Conservation (phyloP, 2,329 filamentous ascomycete species). For the Colletotrichum cordylinicola region DNA sequence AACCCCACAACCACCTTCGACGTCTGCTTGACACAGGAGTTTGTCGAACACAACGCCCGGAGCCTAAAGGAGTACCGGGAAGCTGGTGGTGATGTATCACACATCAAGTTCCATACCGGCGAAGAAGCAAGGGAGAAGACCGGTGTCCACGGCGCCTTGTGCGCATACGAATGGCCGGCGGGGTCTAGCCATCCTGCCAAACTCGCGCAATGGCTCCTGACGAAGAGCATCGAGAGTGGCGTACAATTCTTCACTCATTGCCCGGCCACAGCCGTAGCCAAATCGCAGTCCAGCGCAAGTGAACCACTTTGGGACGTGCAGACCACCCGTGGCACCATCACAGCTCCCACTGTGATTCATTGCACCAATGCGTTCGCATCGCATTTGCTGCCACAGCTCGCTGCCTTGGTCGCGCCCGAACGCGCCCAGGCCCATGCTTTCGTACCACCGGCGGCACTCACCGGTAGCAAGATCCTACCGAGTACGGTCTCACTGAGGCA, state of each 20-base stretch:
- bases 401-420: background rate
- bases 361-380: slow-evolving; percentile 1
- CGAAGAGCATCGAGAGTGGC: slow-evolving; percentile 39
- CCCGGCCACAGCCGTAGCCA: background rate
- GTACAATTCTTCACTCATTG: slow-evolving; percentile 36
- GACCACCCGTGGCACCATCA: background rate
- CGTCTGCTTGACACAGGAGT: slow-evolving; percentile 52
- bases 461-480: slow-evolving; percentile 34
- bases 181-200: slow-evolving; percentile 55
- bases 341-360: background rate
- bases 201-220: slow-evolving; percentile 52
- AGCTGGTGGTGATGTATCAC: background rate
- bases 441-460: slow-evolving; percentile 42
- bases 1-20: slow-evolving; percentile 51
- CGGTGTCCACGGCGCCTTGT: slow-evolving; percentile 39
- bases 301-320: background rate
- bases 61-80: background rate
- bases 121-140: slow-evolving; percentile 46
- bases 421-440: slow-evolving; percentile 2
- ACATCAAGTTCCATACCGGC: slow-evolving; percentile 25
- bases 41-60: slow-evolving; percentile 36
- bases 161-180: slow-evolving; percentile 58
- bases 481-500: slow-evolving; percentile 52
- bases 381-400: background rate
- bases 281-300: background rate